phyloP scores from a whole-genome alignment of 2,329 filamentous ascomycete genomes.

The Diatrype stigma region DNA sequence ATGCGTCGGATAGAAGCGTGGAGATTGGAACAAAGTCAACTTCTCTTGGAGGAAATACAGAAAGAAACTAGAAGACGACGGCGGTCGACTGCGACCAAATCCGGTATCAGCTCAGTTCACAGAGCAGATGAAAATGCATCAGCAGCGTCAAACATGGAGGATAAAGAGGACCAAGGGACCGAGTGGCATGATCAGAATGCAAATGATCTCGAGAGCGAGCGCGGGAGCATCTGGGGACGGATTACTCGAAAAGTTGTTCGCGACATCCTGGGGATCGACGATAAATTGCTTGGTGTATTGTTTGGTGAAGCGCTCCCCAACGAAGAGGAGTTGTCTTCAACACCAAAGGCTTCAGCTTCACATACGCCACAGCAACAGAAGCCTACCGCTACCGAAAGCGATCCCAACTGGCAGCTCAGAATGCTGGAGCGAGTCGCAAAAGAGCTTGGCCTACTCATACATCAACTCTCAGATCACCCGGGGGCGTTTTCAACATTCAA shows the following conservation, averaged over 20 bases:
- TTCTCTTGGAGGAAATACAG: slow-evolving; percentile 84
- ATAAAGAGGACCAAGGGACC: slow-evolving; percentile 32
- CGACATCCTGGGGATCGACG: slow-evolving; percentile 88
- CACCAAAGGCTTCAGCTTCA: slow-evolving; percentile 39
- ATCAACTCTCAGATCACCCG: slow-evolving; percentile 80
- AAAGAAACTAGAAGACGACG: slow-evolving; percentile 71
- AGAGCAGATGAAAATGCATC: slow-evolving; percentile 28
- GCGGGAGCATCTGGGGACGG: slow-evolving; percentile 71
- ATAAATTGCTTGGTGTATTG: slow-evolving; percentile 76
- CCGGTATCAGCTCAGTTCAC: slow-evolving; percentile 16
- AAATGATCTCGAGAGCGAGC: slow-evolving; percentile 37
- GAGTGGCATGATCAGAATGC: slow-evolving; percentile 53
- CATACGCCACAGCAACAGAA: slow-evolving; percentile 20
- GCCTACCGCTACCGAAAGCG: slow-evolving; percentile 26
- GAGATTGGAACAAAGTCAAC: slow-evolving; percentile 84
- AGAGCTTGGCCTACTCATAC: slow-evolving; percentile 79
- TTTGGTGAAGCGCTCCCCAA: slow-evolving; percentile 74
- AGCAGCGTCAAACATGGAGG: slow-evolving; percentile 23
- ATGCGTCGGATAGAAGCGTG: slow-evolving; percentile 84
- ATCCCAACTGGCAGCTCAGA: slow-evolving; percentile 66
- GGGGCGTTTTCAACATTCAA: slow-evolving; percentile 84
- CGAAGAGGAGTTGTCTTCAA: slow-evolving; percentile 43
- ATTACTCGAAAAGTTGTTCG: slow-evolving; percentile 83
- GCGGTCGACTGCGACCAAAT: slow-evolving; percentile 31
- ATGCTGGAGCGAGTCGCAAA: slow-evolving; percentile 80